A percentile compares a stretch with the other conserved stretches of the same genome.
Evolutionary conservation across 139 green algal genomes (phyloP).

Genomic region (Zygnema circumcarinatum): DNA sequence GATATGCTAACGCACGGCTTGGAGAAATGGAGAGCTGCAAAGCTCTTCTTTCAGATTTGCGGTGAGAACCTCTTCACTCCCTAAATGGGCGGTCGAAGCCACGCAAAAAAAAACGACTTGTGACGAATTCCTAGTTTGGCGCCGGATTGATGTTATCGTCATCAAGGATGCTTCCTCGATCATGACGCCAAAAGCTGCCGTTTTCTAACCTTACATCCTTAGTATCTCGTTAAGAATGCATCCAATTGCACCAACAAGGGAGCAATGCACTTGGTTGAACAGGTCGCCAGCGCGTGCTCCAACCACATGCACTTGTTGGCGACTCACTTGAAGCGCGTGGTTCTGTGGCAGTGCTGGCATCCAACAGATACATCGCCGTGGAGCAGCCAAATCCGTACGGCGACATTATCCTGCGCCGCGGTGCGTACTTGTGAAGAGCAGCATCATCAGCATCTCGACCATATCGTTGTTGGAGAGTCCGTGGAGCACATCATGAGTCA

Average conservation of each 20-base stretch:
- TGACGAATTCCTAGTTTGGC: background rate
- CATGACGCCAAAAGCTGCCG: background rate
- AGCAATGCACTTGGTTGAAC: background rate
- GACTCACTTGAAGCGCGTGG: background rate
- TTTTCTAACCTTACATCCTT: background rate
- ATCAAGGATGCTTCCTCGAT: background rate
- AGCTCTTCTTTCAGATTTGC: constrained; percentile 34
- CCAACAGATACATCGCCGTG: constrained; percentile 20
- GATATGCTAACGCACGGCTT: constrained; percentile 12
- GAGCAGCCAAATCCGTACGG: constrained; percentile 34
- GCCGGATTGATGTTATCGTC: background rate
- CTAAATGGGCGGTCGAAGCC: background rate
- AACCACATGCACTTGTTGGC: background rate
- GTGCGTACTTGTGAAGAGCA: constrained; percentile 7
- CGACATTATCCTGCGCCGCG: constrained; percentile 28
- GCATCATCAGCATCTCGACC: no score
- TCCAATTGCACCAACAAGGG: background rate
- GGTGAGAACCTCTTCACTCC: constrained; percentile 18
- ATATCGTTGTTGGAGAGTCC: no score
- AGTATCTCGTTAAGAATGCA: constrained; percentile 17
- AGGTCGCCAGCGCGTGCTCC: background rate
- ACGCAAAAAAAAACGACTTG: background rate
- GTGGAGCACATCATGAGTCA: no score
- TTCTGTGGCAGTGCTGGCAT: constrained; percentile 20
- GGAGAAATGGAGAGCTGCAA: constrained; percentile 6